These are phyloP conservation scores for Amanita pseudoporphyria DNA, from an alignment of 768 basidiomycete species.

Conservation along the genomic window DNA sequence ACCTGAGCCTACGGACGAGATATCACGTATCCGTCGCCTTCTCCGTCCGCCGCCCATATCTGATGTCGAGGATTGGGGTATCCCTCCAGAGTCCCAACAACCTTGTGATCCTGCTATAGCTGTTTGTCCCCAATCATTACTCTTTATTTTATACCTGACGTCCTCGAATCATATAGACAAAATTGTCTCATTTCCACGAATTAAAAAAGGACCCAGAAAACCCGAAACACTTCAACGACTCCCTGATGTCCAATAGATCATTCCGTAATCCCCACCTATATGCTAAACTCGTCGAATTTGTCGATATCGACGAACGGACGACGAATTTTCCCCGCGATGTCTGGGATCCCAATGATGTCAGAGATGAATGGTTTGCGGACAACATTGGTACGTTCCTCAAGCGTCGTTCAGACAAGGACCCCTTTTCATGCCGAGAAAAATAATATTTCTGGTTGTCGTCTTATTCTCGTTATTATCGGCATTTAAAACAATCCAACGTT, in stretches of 20 bases:
- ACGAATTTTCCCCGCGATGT: constrained; percentile 68
- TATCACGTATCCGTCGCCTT: constrained; percentile 42
- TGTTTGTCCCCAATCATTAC: constrained; percentile 25
- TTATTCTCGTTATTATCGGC: background rate
- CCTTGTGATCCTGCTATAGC: constrained; percentile 55
- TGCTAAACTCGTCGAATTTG: constrained; percentile 88
- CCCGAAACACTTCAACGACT: constrained; percentile 92
- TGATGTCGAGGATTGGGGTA: constrained; percentile 67
- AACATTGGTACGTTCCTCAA: constrained; percentile 53
- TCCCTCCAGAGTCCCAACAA: constrained; percentile 46
- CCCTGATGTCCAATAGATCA: constrained; percentile 83
- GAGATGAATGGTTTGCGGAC: constrained; percentile 67
- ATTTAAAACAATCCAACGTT: background rate
- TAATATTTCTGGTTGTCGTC: background rate
- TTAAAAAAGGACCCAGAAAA: constrained; percentile 54
- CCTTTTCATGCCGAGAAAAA: constrained; percentile 5
- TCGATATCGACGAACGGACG: constrained; percentile 82
- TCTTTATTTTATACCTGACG: background rate
- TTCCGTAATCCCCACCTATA: constrained; percentile 98
- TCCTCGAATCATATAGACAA: constrained; percentile 40
- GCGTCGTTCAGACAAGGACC: background rate
- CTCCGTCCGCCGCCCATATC: constrained; percentile 56
- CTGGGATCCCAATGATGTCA: constrained; percentile 64
- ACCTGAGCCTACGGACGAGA: constrained; percentile 32
- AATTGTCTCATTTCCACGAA: constrained; percentile 67